phyloP scores from a whole-genome alignment of 1,284 basidiomycete genomes.

The Trametes hirsuta region DNA sequence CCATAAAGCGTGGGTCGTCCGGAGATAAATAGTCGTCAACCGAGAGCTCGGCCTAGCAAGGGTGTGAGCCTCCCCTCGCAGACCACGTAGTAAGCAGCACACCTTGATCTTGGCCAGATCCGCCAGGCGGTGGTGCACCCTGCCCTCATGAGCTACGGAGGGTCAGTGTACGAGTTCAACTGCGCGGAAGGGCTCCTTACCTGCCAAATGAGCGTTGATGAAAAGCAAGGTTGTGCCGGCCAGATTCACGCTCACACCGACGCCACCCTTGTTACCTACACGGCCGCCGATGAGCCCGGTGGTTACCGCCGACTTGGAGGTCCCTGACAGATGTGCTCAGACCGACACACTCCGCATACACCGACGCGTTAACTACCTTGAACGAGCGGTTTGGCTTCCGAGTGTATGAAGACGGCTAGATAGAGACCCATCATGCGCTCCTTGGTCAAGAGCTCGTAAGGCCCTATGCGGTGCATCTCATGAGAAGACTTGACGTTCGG shows the following conservation, averaged over 20 bases:
- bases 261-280: constrained; percentile 85
- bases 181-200: constrained; percentile 36
- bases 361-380: constrained; percentile 45
- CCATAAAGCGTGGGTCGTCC: constrained; percentile 63
- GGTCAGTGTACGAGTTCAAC: neutral
- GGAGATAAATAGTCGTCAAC: constrained; percentile 68
- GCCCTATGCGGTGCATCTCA: constrained; percentile 41
- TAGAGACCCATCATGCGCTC: constrained; percentile 91
- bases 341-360: neutral
- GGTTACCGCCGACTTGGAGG: constrained; percentile 75
- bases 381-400: constrained; percentile 63
- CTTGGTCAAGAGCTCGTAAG: constrained; percentile 82
- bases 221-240: constrained; percentile 78
- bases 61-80: neutral
- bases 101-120: constrained; percentile 81
- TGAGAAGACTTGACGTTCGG: constrained; percentile 9
- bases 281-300: constrained; percentile 87
- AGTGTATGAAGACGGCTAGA: constrained; percentile 72
- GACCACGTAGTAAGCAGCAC: neutral
- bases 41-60: constrained; percentile 55
- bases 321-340: constrained; percentile 44
- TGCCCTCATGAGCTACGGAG: constrained; percentile 71
- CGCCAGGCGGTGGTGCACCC: constrained; percentile 65
- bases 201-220: constrained; percentile 87
- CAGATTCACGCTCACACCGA: constrained; percentile 81